Evolutionary conservation across 345 rosid species (phyloP).

Genomic region (Sapria himalayana): DNA sequence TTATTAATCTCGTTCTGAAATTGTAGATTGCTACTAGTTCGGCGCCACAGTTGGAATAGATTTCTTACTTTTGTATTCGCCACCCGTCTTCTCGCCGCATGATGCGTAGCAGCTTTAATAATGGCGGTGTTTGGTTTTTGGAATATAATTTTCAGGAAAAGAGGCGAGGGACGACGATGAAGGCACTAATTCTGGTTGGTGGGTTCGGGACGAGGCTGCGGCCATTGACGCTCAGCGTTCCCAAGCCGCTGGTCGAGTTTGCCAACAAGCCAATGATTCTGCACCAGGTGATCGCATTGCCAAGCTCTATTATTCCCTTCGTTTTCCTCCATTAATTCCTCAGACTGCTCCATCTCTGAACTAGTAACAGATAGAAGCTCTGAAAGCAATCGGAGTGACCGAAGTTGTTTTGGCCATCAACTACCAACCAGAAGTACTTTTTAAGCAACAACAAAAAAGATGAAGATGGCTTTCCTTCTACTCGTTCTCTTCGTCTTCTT

Average conservation of each 20-base stretch:
- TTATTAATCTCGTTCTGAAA: no score
- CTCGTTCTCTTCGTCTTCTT: no score
- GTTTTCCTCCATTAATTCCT: constrained; percentile 3
- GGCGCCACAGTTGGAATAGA: no score
- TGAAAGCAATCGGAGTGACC: constrained; percentile 77
- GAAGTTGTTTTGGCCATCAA: constrained; percentile 97
- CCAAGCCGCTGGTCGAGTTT: constrained; percentile 94
- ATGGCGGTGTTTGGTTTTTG: no score
- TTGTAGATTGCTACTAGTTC: no score
- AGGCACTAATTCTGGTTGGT: constrained; percentile 98
- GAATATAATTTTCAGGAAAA: constrained; percentile 20
- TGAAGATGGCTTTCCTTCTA: no score
- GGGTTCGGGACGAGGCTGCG: constrained; percentile 96
- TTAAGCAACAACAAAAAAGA: constrained; percentile 2
- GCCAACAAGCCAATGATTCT: constrained; percentile 98
- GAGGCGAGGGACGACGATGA: constrained; percentile 30
- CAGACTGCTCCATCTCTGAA: constrained; percentile 1
- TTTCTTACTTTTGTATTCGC: no score
- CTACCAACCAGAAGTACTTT: constrained; percentile 79
- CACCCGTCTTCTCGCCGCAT: no score
- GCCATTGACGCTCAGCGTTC: constrained; percentile 92
- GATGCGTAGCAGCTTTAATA: no score
- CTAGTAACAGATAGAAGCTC: constrained; percentile 68
- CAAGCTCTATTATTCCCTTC: constrained; percentile 2
- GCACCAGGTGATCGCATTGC: constrained; percentile 44